A percentile compares a stretch with the other conserved stretches of the same genome.
These are phyloP conservation scores for Magnolia kwangsiensis DNA, from an alignment of 164 flowering plant species.

Conservation along the genomic window DNA sequence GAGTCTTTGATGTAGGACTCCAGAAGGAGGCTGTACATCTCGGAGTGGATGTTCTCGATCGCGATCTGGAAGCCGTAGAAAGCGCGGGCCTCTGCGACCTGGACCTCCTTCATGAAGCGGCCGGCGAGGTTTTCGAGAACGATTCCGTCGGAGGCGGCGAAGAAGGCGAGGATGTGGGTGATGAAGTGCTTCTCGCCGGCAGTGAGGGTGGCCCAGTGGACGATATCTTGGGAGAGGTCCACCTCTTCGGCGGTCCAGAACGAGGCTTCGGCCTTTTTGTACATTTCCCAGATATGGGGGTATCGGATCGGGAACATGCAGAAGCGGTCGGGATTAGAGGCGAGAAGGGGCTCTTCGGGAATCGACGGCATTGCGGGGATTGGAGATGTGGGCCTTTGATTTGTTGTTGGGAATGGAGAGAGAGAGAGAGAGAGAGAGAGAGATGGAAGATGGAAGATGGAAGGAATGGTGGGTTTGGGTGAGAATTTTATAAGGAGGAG, in stretches of 20 bases:
- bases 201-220: conserved; percentile 52
- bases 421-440: not conserved
- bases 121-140: conserved; percentile 84
- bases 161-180: conserved; percentile 84
- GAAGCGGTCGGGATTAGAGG: conserved; percentile 83
- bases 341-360: conserved; percentile 74
- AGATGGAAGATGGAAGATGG: not conserved
- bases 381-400: not conserved
- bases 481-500: conserved; percentile 14
- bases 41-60: conserved; percentile 89
- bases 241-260: conserved; percentile 98
- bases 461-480: not conserved
- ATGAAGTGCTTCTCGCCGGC: conserved; percentile 70
- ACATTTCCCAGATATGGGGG: conserved; percentile 93
- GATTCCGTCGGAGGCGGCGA: conserved; percentile 93
- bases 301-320: conserved; percentile 91
- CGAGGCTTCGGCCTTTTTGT: conserved; percentile 92
- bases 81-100: conserved; percentile 80
- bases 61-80: conserved; percentile 95
- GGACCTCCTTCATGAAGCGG: conserved; percentile 85
- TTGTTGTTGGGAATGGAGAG: not conserved
- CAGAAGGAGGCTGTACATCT: conserved; percentile 76
- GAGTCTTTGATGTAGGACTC: conserved; percentile 72
- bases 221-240: conserved; percentile 63
- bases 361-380: conserved; percentile 45